phyloP scores from a whole-genome alignment of 1,139 yeast species.

The Arxiozyma heterogenica region DNA sequence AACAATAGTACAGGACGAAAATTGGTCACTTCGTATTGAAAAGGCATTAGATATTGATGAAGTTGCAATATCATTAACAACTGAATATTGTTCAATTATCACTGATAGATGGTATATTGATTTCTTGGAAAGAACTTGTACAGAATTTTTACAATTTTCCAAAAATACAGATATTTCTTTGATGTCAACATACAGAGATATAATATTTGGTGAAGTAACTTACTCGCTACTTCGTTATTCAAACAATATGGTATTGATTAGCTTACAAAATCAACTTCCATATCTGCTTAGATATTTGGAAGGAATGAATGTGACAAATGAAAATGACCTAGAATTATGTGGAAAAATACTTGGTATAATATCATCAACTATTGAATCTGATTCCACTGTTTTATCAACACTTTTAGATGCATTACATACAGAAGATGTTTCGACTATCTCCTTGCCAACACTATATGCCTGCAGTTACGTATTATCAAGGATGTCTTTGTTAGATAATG shows the following conservation, averaged over 20 bases:
- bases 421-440: constrained; percentile 1
- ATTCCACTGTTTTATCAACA: constrained; percentile 13
- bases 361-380: constrained; percentile 33
- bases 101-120: constrained; percentile 16
- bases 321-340: constrained; percentile 28
- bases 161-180: constrained; percentile 9
- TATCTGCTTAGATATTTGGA: constrained; percentile 20
- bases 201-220: constrained; percentile 26
- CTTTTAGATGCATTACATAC: constrained; percentile 1
- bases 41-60: constrained; percentile 60
- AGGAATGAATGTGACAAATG: constrained; percentile 16
- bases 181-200: constrained; percentile 14
- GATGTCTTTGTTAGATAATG: constrained; percentile 32
- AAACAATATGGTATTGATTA: constrained; percentile 20
- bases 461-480: constrained; percentile 47
- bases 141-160: constrained; percentile 32
- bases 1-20: constrained; percentile 57
- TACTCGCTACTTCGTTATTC: constrained; percentile 25
- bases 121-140: constrained; percentile 30
- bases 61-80: constrained; percentile 33
- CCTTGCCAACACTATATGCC: constrained; percentile 32
- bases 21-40: constrained; percentile 67
- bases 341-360: constrained; percentile 43
- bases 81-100: neutral
- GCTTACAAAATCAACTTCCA: constrained; percentile 16